Percentiles rank a stretch among this genome's conserved stretches.
These are phyloP conservation scores for Melocanna baccifera DNA, from an alignment of 176 grass and related monocot species.

Conservation along the genomic window DNA sequence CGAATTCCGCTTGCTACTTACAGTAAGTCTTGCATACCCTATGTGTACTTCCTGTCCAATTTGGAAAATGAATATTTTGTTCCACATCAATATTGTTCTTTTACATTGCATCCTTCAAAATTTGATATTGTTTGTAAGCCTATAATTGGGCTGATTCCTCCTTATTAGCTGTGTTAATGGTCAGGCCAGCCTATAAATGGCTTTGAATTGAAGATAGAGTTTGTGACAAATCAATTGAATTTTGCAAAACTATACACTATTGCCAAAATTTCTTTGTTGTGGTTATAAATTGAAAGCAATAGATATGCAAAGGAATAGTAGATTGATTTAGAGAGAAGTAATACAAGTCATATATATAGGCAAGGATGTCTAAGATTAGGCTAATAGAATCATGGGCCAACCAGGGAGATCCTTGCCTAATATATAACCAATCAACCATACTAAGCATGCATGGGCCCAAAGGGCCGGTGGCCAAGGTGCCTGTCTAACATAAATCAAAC, in stretches of 20 bases:
- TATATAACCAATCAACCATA: too few relatives aligned
- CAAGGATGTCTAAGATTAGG: too few relatives aligned
- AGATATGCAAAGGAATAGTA: too few relatives aligned
- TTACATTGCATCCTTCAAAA: not conserved
- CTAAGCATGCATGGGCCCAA: too few relatives aligned
- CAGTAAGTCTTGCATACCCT: conserved; percentile 39
- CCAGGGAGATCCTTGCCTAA: too few relatives aligned
- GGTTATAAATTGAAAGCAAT: too few relatives aligned
- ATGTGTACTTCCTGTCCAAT: not conserved
- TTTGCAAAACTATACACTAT: not conserved
- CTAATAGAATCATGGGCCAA: too few relatives aligned
- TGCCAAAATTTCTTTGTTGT: not conserved
- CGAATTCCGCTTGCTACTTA: conserved; percentile 65
- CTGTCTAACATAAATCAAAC: too few relatives aligned
- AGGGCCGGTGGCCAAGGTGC: too few relatives aligned
- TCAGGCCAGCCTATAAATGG: not conserved
- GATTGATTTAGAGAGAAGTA: too few relatives aligned
- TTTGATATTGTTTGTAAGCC: not conserved
- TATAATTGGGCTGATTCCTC: not conserved
- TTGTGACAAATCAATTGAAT: not conserved
- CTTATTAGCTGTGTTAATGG: not conserved
- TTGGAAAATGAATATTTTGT: not conserved
- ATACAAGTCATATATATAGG: too few relatives aligned
- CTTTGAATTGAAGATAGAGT: not conserved
- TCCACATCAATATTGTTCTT: not conserved